Evolutionary conservation across 2,329 filamentous ascomycete species (phyloP).

Genomic region (Colletotrichum eleusines): DNA sequence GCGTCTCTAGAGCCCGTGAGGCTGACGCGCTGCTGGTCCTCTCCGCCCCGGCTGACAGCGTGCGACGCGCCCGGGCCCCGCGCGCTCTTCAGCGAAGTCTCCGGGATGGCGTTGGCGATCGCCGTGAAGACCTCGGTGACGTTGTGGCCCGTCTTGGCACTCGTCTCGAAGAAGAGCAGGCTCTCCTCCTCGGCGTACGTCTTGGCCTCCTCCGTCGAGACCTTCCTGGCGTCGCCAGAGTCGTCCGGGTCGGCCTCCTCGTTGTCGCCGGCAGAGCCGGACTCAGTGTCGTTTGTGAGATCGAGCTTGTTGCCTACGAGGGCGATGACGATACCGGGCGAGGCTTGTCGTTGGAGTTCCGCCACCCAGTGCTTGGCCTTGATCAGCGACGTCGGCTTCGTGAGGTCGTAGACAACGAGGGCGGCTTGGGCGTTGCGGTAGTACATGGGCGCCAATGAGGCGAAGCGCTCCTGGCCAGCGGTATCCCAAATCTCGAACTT

Average conservation of each 20-base stretch:
- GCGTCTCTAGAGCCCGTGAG: constrained; percentile 79
- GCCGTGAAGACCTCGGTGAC: constrained; percentile 97
- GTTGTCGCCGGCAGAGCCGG: constrained; percentile 58
- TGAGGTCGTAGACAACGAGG: constrained; percentile 98
- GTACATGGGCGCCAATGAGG: constrained; percentile 98
- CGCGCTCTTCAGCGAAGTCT: constrained; percentile 92
- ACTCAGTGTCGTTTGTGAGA: constrained; percentile 76
- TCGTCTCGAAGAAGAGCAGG: constrained; percentile 96
- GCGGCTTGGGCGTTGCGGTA: constrained; percentile 98
- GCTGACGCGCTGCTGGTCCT: constrained; percentile 82
- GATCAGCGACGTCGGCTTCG: constrained; percentile 92
- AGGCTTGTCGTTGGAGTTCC: constrained; percentile 95
- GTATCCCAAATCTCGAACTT: constrained; percentile 99
- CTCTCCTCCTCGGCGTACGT: constrained; percentile 95
- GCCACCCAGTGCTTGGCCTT: constrained; percentile 99
- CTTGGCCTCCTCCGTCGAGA: constrained; percentile 91
- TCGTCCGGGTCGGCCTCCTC: constrained; percentile 70
- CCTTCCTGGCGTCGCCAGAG: constrained; percentile 82
- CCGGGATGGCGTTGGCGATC: constrained; percentile 97
- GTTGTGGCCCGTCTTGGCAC: constrained; percentile 94
- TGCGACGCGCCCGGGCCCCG: constrained; percentile 75
- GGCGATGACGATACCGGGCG: constrained; percentile 95
- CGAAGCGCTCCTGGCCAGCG: constrained; percentile 96
- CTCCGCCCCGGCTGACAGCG: constrained; percentile 68
- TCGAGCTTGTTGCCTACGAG: constrained; percentile 98